These are phyloP conservation scores for Inonotus hispidus DNA, from an alignment of 1,284 basidiomycete species.

Conservation along the genomic window DNA sequence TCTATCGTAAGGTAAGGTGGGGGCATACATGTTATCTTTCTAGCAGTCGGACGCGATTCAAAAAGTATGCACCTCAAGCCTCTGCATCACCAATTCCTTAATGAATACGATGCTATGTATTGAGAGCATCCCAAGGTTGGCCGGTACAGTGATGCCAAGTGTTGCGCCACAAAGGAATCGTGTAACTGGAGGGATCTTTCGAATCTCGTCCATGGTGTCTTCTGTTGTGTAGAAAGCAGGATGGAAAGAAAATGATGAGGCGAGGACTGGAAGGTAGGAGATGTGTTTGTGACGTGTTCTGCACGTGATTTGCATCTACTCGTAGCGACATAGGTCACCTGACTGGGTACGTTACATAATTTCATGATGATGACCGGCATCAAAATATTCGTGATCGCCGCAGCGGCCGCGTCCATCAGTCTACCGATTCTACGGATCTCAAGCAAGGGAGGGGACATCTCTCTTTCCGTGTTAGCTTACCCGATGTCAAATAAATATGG, in stretches of 20 bases:
- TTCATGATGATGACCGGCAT: too few relatives aligned
- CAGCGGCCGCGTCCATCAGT: too few relatives aligned
- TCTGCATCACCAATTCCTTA: conserved; percentile 39
- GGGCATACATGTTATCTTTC: background rate
- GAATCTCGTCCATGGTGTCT: conserved; percentile 46
- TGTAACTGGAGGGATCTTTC: conserved; percentile 84
- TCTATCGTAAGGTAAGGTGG: conserved; percentile 31
- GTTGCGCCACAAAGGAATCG: conserved; percentile 63
- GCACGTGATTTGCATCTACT: too few relatives aligned
- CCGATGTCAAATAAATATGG: too few relatives aligned
- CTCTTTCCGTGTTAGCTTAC: too few relatives aligned
- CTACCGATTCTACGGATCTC: too few relatives aligned
- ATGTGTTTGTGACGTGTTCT: background rate
- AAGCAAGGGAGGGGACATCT: too few relatives aligned
- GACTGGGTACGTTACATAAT: too few relatives aligned
- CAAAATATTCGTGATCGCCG: too few relatives aligned
- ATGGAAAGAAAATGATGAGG: background rate
- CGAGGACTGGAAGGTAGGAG: background rate
- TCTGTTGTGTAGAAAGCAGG: background rate
- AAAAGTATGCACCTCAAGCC: conserved; percentile 42
- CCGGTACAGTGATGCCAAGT: conserved; percentile 56
- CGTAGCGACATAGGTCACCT: too few relatives aligned
- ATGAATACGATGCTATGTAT: conserved; percentile 56
- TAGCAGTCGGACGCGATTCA: conserved; percentile 1
- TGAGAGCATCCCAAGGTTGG: conserved; percentile 52